Base-by-base conservation (phyloP, 768 basidiomycete species). In the Cystobasidium ongulense region DNA sequence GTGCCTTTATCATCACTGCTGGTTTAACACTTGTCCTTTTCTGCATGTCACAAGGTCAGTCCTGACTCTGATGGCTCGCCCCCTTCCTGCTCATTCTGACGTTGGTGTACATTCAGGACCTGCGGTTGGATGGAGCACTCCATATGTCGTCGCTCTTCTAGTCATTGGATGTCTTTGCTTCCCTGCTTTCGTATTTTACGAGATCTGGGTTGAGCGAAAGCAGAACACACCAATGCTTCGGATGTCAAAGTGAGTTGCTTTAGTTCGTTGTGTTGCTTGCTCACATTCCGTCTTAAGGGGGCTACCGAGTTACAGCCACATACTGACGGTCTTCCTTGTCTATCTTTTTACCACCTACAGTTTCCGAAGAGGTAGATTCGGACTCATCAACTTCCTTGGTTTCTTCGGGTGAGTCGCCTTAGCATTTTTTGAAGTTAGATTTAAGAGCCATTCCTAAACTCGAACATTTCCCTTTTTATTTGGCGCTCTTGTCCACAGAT, bases 311-410 rank as follows among this genome's bases (percentile, higher is more conserved):
- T n/a, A n/a, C n/a, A n/a, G n/a, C n/a, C n/a, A n/a, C n/a, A n/a
- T n/a, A 41, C 39, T 41, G 39, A 18, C 39, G 39, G 39, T 7
- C 39, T 41, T 41, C 7, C 7, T 8, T 41, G 39, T 18, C 18
- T 41, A 41, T 18, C 7, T 41, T 41, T 41, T 8, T 50, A 3
- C n/a, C n/a, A 7, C 46, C 3, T 59, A 23, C 52, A 59, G 57
- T 36, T 72, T 59, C 53, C 1, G n/a, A 5, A 31, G 33, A 33
- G 65, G 72, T 41, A 10, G 62, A 0, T 73, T 65, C 43, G 57
- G 61, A 25, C 29, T 61, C 72, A 73, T 73, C 27, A 73, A 73
- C 72, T 33, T 66, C 23, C 29, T 65, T 36, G 72, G 72, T 18
- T 61, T 73, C 63, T 46, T 63, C 33, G 72, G 72, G 18, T 73